phyloP scores from a whole-genome alignment of 768 basidiomycete species.

The Russula sp. region DNA sequence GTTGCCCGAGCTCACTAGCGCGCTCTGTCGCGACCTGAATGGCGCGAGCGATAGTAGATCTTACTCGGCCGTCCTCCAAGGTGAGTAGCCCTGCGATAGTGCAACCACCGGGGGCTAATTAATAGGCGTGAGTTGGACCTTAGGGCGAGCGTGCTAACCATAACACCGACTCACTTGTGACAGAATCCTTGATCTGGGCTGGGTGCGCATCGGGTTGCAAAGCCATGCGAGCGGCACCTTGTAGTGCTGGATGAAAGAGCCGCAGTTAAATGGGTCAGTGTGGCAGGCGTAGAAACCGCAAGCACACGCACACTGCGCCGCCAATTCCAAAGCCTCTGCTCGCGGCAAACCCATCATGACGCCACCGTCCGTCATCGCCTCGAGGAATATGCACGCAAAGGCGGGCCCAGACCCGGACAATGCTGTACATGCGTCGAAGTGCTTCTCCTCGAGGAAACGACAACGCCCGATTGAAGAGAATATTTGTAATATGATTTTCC shows the following conservation, averaged over 20 bases:
- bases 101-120: constrained; percentile 89
- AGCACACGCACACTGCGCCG: constrained; percentile 75
- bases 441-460: constrained; percentile 95
- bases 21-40: constrained; percentile 93
- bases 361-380: constrained; percentile 98
- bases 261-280: not conserved
- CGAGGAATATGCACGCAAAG: constrained; percentile 92
- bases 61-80: constrained; percentile 88
- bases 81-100: constrained; percentile 96
- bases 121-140: not conserved
- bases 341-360: constrained; percentile 99
- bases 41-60: constrained; percentile 90
- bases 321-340: constrained; percentile 88
- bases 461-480: constrained; percentile 97
- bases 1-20: constrained; percentile 79
- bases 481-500: constrained; percentile 77
- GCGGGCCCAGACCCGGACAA: constrained; percentile 95
- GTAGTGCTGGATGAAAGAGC: constrained; percentile 54
- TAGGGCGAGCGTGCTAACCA: not conserved
- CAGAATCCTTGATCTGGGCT: constrained; percentile 94
- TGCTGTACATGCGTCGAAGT: constrained; percentile 98
- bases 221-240: constrained; percentile 95
- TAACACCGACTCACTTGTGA: constrained; percentile 67
- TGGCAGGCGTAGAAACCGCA: not conserved
- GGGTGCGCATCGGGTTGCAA: constrained; percentile 87